phyloP scores from a whole-genome alignment of 192 early-diverging fungal genomes.

The Funneliformis geosporum region DNA sequence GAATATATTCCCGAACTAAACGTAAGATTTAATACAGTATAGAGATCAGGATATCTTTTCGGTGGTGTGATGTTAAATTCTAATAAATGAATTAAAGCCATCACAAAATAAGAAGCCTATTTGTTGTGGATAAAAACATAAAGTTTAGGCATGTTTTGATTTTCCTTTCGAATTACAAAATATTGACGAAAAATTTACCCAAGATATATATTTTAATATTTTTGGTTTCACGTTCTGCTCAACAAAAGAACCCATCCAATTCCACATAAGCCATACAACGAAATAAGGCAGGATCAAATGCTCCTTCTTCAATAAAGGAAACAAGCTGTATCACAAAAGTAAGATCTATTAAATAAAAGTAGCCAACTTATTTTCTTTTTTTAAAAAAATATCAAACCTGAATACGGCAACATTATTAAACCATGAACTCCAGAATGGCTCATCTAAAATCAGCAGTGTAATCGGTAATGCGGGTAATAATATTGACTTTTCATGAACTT shows the following conservation, averaged over 20 bases:
- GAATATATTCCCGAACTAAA: conserved; percentile 69
- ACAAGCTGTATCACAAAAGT: conserved; percentile 64
- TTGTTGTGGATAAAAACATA: not conserved
- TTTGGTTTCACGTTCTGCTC: conserved; percentile 16
- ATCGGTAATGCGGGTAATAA: conserved; percentile 81
- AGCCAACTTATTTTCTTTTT: not conserved
- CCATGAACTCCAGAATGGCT: conserved; percentile 58
- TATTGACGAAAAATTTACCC: conserved; percentile 32
- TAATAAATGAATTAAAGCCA: conserved; percentile 58
- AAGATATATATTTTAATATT: conserved; percentile 32
- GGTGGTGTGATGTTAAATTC: conserved; percentile 68
- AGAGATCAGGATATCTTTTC: conserved; percentile 75
- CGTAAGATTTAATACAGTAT: conserved; percentile 75
- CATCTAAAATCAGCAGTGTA: conserved; percentile 71
- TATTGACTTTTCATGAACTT: conserved; percentile 98
- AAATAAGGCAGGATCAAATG: conserved; percentile 71
- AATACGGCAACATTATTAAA: conserved; percentile 85
- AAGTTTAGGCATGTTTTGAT: conserved; percentile 3
- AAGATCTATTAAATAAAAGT: not conserved
- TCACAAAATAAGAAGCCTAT: conserved; percentile 45
- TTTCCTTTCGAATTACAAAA: not conserved
- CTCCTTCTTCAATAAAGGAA: conserved; percentile 82
- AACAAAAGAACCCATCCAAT: conserved; percentile 51
- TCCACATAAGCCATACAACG: conserved; percentile 73
- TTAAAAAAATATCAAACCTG: conserved; percentile 48